These are phyloP conservation scores for Capsella bursapastoris DNA, from an alignment of 345 rosid genomes.

Conservation along the genomic window DNA sequence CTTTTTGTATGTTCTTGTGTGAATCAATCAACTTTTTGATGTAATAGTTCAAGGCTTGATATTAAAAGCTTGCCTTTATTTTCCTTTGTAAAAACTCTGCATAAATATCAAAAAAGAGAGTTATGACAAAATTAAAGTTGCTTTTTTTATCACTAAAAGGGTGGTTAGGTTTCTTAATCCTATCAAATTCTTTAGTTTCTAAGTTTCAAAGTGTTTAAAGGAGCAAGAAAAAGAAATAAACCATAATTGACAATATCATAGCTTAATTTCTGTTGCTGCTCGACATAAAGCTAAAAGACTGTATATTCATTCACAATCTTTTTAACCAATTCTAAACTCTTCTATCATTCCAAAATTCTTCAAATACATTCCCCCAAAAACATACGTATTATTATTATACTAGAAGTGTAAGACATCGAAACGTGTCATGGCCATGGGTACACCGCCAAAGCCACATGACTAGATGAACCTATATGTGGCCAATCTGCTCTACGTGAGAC, in stretches of 20 bases:
- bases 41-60: background rate
- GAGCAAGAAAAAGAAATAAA: background rate
- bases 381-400: background rate
- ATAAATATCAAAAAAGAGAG: background rate
- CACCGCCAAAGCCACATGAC: background rate
- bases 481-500: slow-evolving; percentile 10
- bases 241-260: background rate
- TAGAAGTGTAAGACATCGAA: background rate
- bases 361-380: background rate
- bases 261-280: background rate
- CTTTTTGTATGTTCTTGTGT: slow-evolving; percentile 12
- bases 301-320: background rate
- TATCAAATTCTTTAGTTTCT: slow-evolving; percentile 1
- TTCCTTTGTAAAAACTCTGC: background rate
- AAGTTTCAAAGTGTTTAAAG: background rate
- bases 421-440: slow-evolving; percentile 35
- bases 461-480: slow-evolving; percentile 21
- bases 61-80: slow-evolving; percentile 9
- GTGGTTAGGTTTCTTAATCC: background rate
- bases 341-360: background rate
- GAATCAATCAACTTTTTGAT: slow-evolving; percentile 10
- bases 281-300: background rate
- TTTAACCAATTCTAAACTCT: background rate
- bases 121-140: background rate
- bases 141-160: background rate